Evolutionary conservation across 2,329 filamentous ascomycete genomes (phyloP), one percentile per base, ranked within the genome.

Genomic region (Cladorrhinum sp.): DNA sequence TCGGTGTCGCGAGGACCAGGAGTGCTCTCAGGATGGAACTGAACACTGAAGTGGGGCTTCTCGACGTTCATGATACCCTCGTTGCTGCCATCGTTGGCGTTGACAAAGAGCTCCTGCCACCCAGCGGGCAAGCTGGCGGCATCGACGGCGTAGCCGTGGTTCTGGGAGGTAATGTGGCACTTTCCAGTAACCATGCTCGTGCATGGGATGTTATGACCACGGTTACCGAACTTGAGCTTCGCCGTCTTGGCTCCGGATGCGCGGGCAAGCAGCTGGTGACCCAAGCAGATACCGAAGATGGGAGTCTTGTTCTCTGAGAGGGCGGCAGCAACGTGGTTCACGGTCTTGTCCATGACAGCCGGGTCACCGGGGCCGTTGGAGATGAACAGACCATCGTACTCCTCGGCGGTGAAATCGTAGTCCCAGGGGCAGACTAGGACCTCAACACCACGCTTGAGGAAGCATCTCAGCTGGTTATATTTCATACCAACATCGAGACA

Each of bases 191-290:
- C 81, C 84, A 96, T 85, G 78, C 90, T 97, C 10, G 93, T 98
- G 81, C 93, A 97, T 50, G 95, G 95, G 71, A 99, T 98, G 79
- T 99, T 99, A 81, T 96, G 92, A 49, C 93, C 95, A 71, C 95
- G 91, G 80, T 99, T 99, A 79, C 95, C 95, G 71, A 97, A 99
- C 83, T 98, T 98, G 92, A 99, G 96, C 83, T 99, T 99, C 71
- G 84, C 77, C 0, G 95, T 87, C 64, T 84, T 83, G n/a, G 78
- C 83, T 5, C 86, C 89, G 60, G 92, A 73, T 1, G 90, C 88
- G 27, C 91, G 81, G 1, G 85, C 87, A 29, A 95, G 78, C 64
- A 95, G 86, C 73, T 93, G 91, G 69, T 93, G 91, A 5, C 91
- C 91, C 71, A 92, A 93, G 73, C 91, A 95, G 9, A 93, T 85